These are phyloP conservation scores for Kazachstania bromeliacearum DNA, from an alignment of 805 yeast genomes.

Conservation along the genomic window DNA sequence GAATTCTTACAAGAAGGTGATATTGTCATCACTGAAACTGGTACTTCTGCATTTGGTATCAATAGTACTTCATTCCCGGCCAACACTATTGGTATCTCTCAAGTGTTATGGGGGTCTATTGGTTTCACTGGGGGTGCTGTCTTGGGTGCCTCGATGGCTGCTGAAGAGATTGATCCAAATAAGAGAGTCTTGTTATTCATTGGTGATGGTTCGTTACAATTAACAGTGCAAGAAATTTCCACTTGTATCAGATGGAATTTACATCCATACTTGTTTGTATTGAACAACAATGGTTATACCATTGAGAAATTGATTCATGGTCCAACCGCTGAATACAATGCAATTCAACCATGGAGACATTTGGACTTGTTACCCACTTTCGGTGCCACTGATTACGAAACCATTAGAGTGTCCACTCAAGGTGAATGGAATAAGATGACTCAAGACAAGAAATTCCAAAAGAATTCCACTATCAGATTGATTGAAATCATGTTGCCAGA, in stretches of 20 bases:
- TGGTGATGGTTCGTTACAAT: conserved; percentile 7
- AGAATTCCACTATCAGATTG: conserved; percentile 50
- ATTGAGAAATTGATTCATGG: conserved; percentile 6
- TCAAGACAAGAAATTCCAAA: conserved; percentile 38
- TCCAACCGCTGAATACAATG: conserved; percentile 6
- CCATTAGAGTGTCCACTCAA: conserved; percentile 40
- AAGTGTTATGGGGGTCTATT: conserved; percentile 6
- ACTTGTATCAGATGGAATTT: conserved; percentile 4
- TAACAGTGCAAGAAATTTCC: conserved; percentile 6
- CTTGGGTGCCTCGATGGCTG: conserved; percentile 4
- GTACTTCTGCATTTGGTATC: conserved; percentile 6
- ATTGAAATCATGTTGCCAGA: conserved; percentile 57
- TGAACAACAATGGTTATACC: conserved; percentile 6
- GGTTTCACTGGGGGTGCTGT: conserved; percentile 7
- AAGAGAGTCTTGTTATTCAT: conserved; percentile 5
- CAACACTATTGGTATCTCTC: conserved; percentile 4
- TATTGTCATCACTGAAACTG: conserved; percentile 5
- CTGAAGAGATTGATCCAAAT: conserved; percentile 6
- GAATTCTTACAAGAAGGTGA: conserved; percentile 7
- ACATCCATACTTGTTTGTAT: conserved; percentile 5
- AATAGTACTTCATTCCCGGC: conserved; percentile 3
- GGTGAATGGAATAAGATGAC: conserved; percentile 50
- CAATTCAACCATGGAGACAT: conserved; percentile 5
- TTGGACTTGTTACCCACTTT: conserved; percentile 3
- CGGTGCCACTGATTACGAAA: conserved; percentile 11